These are phyloP conservation scores for Phytophthora fragariaefolia DNA, from an alignment of 352 stramenopile genomes.

Conservation along the genomic window DNA sequence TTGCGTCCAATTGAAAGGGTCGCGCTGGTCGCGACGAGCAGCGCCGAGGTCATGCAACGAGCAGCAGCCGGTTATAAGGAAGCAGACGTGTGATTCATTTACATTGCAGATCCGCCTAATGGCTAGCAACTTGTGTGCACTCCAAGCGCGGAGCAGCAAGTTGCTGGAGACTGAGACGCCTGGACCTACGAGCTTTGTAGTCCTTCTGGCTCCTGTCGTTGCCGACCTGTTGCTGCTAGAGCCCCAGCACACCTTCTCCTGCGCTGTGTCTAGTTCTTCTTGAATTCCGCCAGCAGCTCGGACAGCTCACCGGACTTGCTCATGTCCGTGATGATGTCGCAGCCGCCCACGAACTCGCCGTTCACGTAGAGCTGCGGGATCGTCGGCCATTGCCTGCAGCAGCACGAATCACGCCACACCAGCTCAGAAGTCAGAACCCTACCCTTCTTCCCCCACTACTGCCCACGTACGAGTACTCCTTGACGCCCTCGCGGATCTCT, in stretches of 20 bases:
- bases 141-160: neutral
- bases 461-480: slow-evolving; percentile 95
- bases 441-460: neutral
- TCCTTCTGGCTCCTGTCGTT: neutral
- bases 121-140: slow-evolving; percentile 9
- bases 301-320: slow-evolving; percentile 93
- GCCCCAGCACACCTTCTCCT: neutral
- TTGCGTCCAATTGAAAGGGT: slow-evolving; percentile 19
- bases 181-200: neutral
- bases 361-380: slow-evolving; percentile 99
- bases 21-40: too few species aligned
- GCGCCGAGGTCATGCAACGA: too few species aligned
- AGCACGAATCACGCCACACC: slow-evolving; percentile 8
- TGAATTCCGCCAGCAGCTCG: slow-evolving; percentile 88
- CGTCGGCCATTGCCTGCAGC: slow-evolving; percentile 92
- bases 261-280: slow-evolving; percentile 58
- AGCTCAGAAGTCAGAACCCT: slow-evolving; percentile 7
- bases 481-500: slow-evolving; percentile 98
- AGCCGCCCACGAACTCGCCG: slow-evolving; percentile 99
- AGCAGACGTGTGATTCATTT: slow-evolving; percentile 4
- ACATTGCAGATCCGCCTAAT: slow-evolving; percentile 5
- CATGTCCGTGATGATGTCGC: slow-evolving; percentile 98
- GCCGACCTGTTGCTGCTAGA: neutral
- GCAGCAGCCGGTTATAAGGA: too few species aligned
- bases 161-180: neutral